Conservation (phyloP, 2,329 filamentous ascomycete species). For the Cordyceps javanica region DNA sequence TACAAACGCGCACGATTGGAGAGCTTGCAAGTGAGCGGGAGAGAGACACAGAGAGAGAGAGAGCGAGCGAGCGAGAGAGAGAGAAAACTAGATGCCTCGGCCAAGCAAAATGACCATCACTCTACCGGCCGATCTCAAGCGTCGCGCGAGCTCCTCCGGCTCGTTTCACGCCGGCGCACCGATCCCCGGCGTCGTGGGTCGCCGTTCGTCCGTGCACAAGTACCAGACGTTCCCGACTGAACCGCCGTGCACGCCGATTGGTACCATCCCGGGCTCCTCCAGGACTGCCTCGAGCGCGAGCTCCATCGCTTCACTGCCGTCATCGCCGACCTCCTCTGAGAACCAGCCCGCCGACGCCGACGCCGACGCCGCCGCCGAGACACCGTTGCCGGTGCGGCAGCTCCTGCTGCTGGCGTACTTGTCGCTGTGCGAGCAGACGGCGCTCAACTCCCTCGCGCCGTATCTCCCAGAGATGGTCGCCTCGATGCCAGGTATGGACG, state of each 20-base stretch:
- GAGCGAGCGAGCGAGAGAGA: too few species aligned
- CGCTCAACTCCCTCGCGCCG: constrained; percentile 90
- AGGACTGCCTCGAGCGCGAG: constrained; percentile 20
- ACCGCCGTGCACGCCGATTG: constrained; percentile 61
- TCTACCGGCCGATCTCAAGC: not conserved
- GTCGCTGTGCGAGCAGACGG: constrained; percentile 89
- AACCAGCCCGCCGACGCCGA: constrained; percentile 15
- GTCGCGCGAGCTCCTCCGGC: constrained; percentile 30
- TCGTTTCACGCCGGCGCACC: constrained; percentile 49
- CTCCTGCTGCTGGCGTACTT: constrained; percentile 81
- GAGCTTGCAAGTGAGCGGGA: too few species aligned
- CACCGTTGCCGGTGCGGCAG: constrained; percentile 76
- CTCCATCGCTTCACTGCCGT: constrained; percentile 1
- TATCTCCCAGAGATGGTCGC: constrained; percentile 92
- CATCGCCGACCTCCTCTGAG: constrained; percentile 20
- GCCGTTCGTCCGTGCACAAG: constrained; percentile 45
- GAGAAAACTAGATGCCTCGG: constrained; percentile 7
- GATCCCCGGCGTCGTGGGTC: constrained; percentile 31
- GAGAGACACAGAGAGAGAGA: too few species aligned
- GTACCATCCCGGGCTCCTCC: constrained; percentile 31
- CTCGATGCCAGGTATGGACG: constrained; percentile 73
- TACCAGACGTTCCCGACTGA: constrained; percentile 79
- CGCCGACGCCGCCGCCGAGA: constrained; percentile 33
- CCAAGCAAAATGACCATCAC: constrained; percentile 9
- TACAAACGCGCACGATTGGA: too few species aligned